Base-by-base conservation (phyloP, 805 yeast species). In the Candida germanica region DNA sequence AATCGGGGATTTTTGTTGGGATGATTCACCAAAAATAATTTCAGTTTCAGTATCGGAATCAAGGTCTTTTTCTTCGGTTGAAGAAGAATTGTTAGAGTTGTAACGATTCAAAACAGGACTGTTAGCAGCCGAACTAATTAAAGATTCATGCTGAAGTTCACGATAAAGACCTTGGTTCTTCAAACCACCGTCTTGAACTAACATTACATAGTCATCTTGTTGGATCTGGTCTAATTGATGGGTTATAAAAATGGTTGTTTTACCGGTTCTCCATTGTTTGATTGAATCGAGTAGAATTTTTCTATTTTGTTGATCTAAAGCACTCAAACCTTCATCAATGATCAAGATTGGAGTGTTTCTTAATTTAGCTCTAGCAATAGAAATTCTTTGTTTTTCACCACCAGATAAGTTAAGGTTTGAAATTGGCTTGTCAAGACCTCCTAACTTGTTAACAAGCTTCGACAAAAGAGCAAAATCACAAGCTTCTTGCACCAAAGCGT, bases 331-430 rank as follows among this genome's bases (percentile, higher is more conserved):
- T 54, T 93, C 99, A 61, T 93, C 99, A 18, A 89, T 62, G 2
- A 93, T 73, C 40, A 91, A 59, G 4, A 93, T 71, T 0, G 89
- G 86, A 0, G 94, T 59, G 50, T 93, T 73, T 43, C 87, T 69
- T 3, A 88, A 40, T 38, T 69, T 69, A 0, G 97, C 97, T 36
- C 97, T 69, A 0, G 98, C 96, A 19, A 93, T 50, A 0, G 91
- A 83, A 2, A 93, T 67, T 42, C 89, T 66, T 58, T 93, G 98
- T 38, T 71, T 75, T 55, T 93, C 96, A 0, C 99, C 99, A 4
- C 98, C 98, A 44, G 96, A 86, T 6, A 91, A 61, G 2, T 50
- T 46, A 0, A 64, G 59, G 2, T 52, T 49, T 0, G 79, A 75
- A 6, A 86, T 44, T 3, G 52, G 42, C 0, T 85, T 76, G 12